Conservation (phyloP, 305 asterid species). For the Euphrasia arctica region DNA sequence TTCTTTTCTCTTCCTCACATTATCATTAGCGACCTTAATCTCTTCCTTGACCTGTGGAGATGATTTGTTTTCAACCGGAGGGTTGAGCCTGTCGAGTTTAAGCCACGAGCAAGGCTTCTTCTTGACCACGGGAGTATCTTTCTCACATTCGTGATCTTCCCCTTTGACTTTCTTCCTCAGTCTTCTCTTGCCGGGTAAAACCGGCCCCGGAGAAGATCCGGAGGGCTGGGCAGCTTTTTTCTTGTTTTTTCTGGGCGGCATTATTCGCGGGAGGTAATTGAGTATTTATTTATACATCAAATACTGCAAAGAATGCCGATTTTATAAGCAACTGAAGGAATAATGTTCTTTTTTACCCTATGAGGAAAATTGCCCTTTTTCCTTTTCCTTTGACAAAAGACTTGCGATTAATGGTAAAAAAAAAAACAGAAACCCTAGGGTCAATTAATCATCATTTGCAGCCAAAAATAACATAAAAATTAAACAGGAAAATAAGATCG, state of each 20-base stretch:
- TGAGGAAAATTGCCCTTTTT: background rate
- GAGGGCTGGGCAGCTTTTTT: constrained; percentile 25
- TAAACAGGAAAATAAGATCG: background rate
- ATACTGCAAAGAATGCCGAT: constrained; percentile 22
- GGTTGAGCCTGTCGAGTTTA: constrained; percentile 41
- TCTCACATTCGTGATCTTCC: constrained; percentile 2
- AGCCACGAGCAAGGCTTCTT: constrained; percentile 55
- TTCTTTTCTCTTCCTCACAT: constrained; percentile 39
- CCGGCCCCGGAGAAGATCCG: constrained; percentile 30
- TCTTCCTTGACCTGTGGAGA: constrained; percentile 35
- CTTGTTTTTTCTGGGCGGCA: constrained; percentile 48
- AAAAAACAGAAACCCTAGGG: constrained; percentile 20
- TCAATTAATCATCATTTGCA: background rate
- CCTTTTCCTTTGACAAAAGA: background rate
- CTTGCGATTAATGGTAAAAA: background rate
- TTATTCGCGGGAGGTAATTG: constrained; percentile 29
- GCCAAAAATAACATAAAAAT: background rate
- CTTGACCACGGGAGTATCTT: constrained; percentile 31
- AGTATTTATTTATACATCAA: constrained; percentile 3
- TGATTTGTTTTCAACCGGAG: constrained; percentile 35
- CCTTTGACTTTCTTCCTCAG: constrained; percentile 31
- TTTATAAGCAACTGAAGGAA: background rate
- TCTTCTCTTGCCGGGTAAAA: constrained; percentile 31
- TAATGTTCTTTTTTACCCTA: background rate
- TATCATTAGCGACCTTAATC: constrained; percentile 26